These are phyloP conservation scores for Diutina sp. DNA, from an alignment of 1,139 yeast species.

Conservation along the genomic window DNA sequence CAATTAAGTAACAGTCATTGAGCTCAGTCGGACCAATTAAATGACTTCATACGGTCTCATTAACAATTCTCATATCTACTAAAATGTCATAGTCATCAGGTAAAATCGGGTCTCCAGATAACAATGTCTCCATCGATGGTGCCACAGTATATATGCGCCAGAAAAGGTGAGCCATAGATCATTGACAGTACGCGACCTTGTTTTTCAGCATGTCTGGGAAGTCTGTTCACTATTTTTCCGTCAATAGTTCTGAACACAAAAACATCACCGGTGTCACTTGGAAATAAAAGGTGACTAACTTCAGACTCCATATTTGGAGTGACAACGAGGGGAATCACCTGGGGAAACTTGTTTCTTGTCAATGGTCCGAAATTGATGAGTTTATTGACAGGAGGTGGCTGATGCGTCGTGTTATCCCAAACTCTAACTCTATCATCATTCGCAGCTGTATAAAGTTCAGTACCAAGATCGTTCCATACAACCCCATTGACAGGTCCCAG, in stretches of 20 bases:
- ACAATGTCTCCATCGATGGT: conserved; percentile 46
- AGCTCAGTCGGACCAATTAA: no score
- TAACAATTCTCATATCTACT: no score
- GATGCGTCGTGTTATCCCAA: conserved; percentile 48
- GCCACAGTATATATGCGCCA: conserved; percentile 36
- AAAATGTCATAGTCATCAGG: background rate
- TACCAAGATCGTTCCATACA: conserved; percentile 55
- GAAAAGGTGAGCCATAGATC: conserved; percentile 31
- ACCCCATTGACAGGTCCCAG: conserved; percentile 66
- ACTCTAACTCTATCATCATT: conserved; percentile 65
- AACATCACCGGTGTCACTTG: conserved; percentile 73
- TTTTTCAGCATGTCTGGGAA: conserved; percentile 24
- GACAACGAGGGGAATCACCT: conserved; percentile 30
- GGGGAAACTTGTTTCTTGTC: conserved; percentile 50
- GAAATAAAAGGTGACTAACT: conserved; percentile 48
- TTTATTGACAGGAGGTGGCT: conserved; percentile 42
- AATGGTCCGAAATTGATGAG: conserved; percentile 70
- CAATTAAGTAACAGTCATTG: no score
- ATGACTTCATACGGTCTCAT: no score
- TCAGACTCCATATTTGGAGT: conserved; percentile 36
- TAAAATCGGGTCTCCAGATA: conserved; percentile 31
- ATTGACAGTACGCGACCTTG: conserved; percentile 37
- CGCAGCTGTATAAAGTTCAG: conserved; percentile 49
- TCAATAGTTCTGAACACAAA: conserved; percentile 48
- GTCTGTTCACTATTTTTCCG: conserved; percentile 48